Base-by-base conservation (phyloP, 2,329 filamentous ascomycete species). In the Microsporum canis region DNA sequence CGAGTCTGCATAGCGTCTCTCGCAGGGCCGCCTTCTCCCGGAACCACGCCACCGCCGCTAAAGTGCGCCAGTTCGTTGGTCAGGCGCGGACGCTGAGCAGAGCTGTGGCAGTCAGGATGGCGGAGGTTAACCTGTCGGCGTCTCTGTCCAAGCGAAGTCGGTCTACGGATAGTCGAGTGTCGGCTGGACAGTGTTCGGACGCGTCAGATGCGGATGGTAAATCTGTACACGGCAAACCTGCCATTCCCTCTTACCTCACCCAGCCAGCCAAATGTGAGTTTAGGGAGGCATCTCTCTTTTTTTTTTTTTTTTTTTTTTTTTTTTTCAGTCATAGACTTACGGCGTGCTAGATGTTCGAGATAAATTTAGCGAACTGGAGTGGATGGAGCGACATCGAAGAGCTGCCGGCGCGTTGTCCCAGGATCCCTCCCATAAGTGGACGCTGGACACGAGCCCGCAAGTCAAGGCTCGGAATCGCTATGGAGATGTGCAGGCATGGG, bases 401-500 rank as follows among this genome's bases (percentile, higher is more conserved):
- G 68, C 76, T 14, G 76, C 81, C 62, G 79, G 76, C 55, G 69
- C 72, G 43, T 68, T 76, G 65, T 70, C 70, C 5, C 72, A 76
- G 51, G 76, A 80, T 57, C 74, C 79, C 27, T 71, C 74, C 10
- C 81, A 82, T 58, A 78, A 77, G 64, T 88, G 80, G 79, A 79
- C 84, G 2, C 79, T 85, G 60, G 79, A 87, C 57, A 75, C 75
- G 33, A 79, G 80, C 29, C 77, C 82, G 6, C 79, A 83, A 56
- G 77, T 84, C 64, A 79, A 78, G 62, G 72, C 75, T 39, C 82
- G 92, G 66, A 95, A 97, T 73, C 86, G 94, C 60, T 99, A 97
- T 75, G 73, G 80, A 60, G 96, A 97, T 70, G 89, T 99, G 65
- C 87, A 91, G 71, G 90, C 91, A 0, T 99, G 89, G 84, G 86